phyloP scores from a whole-genome alignment of 2,329 filamentous ascomycete species.

The Cercospora sesami region DNA sequence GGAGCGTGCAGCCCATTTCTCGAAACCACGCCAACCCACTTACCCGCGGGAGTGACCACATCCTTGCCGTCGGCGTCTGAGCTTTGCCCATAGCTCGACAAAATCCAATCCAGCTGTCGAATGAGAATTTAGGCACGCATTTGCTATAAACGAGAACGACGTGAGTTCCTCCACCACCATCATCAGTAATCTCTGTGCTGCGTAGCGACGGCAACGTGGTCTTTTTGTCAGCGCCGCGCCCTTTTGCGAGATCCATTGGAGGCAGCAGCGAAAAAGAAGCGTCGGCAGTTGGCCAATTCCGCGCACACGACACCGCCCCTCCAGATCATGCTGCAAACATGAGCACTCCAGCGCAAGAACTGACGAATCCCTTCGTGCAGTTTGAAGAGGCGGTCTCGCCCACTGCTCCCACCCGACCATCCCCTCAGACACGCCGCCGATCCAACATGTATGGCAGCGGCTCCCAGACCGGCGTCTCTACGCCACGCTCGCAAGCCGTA shows the following conservation, averaged over 20 bases:
- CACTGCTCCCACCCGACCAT: slow-evolving; percentile 15
- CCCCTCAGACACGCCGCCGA: slow-evolving; percentile 8
- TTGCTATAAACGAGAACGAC: slow-evolving; percentile 18
- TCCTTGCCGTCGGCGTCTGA: slow-evolving; percentile 12
- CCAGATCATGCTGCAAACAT: slow-evolving; percentile 17
- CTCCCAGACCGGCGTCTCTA: slow-evolving; percentile 88
- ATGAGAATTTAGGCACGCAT: slow-evolving; percentile 20
- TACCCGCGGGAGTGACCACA: slow-evolving; percentile 10
- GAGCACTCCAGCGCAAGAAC: slow-evolving; percentile 29
- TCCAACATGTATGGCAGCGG: slow-evolving; percentile 33
- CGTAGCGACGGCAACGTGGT: slow-evolving; percentile 1
- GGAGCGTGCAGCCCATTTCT: not conserved
- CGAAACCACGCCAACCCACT: not conserved
- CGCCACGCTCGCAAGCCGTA: slow-evolving; percentile 87
- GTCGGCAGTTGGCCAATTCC: not conserved
- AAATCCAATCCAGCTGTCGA: slow-evolving; percentile 17
- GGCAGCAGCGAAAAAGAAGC: not conserved
- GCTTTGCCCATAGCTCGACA: slow-evolving; percentile 14
- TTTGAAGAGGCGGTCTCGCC: slow-evolving; percentile 22
- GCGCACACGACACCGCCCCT: not conserved
- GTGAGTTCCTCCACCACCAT: slow-evolving; percentile 18
- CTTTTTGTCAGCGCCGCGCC: not conserved
- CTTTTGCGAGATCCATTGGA: not conserved
- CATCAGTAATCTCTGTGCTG: not conserved
- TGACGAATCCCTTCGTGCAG: slow-evolving; percentile 26